A percentile compares a stretch with the other conserved stretches of the same genome.
These are phyloP conservation scores for Tilletia horrida DNA, from an alignment of 1,284 basidiomycete species.

Conservation along the genomic window DNA sequence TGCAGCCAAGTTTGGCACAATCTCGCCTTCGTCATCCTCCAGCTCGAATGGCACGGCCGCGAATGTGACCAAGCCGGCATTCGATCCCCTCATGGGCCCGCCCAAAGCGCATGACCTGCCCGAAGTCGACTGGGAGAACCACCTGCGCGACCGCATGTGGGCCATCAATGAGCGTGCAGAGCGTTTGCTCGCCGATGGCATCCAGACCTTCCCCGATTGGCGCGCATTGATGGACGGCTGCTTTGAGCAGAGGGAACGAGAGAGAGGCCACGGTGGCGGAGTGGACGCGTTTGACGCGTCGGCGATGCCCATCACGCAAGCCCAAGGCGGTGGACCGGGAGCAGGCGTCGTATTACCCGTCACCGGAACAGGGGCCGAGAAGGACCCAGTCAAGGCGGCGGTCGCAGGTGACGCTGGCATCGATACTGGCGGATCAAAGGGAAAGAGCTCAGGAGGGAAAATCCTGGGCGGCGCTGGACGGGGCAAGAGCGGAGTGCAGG, in stretches of 20 bases:
- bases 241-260: conserved; percentile 47
- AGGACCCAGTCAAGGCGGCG: conserved; percentile 28
- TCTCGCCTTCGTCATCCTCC: not conserved
- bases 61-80: conserved; percentile 5
- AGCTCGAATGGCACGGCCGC: not conserved
- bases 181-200: conserved; percentile 32
- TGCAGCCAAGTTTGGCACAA: conserved; percentile 10
- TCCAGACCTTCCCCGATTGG: conserved; percentile 51
- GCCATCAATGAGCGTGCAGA: conserved; percentile 45
- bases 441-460: not conserved
- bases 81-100: conserved; percentile 48
- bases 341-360: not conserved
- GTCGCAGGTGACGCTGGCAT: conserved; percentile 23
- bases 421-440: not conserved
- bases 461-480: not conserved
- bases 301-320: conserved; percentile 25
- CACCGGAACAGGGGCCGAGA: not conserved
- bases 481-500: not conserved
- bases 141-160: conserved; percentile 46
- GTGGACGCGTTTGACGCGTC: conserved; percentile 30
- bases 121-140: conserved; percentile 48
- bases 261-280: conserved; percentile 46
- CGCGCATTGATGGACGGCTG: conserved; percentile 52
- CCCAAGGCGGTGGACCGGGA: not conserved
- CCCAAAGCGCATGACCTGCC: conserved; percentile 40